Conservation (phyloP, 2,329 filamentous ascomycete genomes). For the Colletotrichum zoysiae region DNA sequence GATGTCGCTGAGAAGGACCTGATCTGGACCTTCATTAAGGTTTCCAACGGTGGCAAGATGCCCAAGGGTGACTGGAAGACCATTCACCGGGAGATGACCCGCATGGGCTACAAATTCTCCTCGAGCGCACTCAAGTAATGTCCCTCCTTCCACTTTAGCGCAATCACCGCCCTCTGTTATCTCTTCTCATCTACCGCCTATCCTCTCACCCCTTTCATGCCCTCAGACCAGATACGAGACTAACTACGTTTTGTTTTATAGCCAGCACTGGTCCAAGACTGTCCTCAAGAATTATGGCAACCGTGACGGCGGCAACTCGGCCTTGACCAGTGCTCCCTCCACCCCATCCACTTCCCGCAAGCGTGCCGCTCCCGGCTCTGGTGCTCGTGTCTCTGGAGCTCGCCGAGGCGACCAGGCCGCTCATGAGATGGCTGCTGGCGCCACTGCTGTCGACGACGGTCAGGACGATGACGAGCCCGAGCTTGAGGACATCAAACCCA, state of each 20-base stretch:
- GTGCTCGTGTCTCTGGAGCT: background rate
- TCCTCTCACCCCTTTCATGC: background rate
- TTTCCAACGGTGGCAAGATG: slow-evolving; percentile 45
- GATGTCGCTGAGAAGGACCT: slow-evolving; percentile 54
- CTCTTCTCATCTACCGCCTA: too few relatives aligned
- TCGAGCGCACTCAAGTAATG: slow-evolving; percentile 56
- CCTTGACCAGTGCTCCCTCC: background rate
- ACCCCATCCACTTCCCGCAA: slow-evolving; percentile 19
- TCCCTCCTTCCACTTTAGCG: background rate
- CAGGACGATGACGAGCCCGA: slow-evolving; percentile 24
- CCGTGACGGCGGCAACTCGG: slow-evolving; percentile 42
- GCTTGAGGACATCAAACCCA: slow-evolving; percentile 14
- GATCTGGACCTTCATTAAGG: slow-evolving; percentile 51
- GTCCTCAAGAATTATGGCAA: slow-evolving; percentile 53
- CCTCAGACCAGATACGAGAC: background rate
- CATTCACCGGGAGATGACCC: slow-evolving; percentile 49
- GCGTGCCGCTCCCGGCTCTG: slow-evolving; percentile 16
- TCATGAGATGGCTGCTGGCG: slow-evolving; percentile 23
- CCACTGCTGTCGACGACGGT: slow-evolving; percentile 11
- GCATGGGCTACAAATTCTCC: slow-evolving; percentile 52
- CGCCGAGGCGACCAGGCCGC: slow-evolving; percentile 13
- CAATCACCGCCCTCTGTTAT: background rate
- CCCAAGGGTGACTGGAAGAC: slow-evolving; percentile 51
- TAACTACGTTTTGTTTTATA: slow-evolving; percentile 37
- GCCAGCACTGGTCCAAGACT: slow-evolving; percentile 56